phyloP scores from a whole-genome alignment of 345 rosid genomes.

The Moricandia arvensis region DNA sequence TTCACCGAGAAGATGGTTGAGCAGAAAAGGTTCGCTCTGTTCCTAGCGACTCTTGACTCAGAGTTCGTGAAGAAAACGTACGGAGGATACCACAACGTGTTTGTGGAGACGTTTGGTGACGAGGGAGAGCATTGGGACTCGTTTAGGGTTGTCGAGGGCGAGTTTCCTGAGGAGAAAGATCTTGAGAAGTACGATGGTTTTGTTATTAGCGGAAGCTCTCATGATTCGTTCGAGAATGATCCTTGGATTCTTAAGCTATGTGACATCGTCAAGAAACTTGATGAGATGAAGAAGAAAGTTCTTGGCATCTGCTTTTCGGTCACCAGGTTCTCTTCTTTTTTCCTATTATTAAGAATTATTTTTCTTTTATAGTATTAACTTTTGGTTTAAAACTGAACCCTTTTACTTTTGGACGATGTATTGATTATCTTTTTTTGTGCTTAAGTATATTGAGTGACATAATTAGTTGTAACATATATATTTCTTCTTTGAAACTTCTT shows the following conservation, averaged over 20 bases:
- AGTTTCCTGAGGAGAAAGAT: conserved; percentile 66
- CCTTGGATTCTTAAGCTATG: conserved; percentile 77
- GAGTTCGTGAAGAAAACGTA: conserved; percentile 65
- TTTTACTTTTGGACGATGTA: no score
- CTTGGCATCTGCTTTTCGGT: conserved; percentile 94
- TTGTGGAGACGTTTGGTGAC: conserved; percentile 63
- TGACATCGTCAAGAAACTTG: conserved; percentile 56
- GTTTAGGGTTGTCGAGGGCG: conserved; percentile 71
- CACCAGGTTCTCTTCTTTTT: conserved; percentile 62
- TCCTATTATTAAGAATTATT: neutral
- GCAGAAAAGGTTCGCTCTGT: conserved; percentile 51
- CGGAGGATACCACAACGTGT: conserved; percentile 86
- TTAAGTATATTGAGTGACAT: no score
- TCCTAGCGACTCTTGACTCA: conserved; percentile 72
- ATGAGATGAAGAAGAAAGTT: conserved; percentile 74
- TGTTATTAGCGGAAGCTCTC: conserved; percentile 80
- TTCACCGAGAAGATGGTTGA: conserved; percentile 27
- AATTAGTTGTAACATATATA: no score
- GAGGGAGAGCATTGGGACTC: conserved; percentile 83
- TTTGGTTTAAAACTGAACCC: no score
- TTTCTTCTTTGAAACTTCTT: no score
- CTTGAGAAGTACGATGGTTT: conserved; percentile 71
- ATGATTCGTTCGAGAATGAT: conserved; percentile 72
- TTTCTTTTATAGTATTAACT: neutral
- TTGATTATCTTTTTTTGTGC: no score